Conservation (phyloP, 257 asterid genomes). For the Salvia rosmarinus region DNA sequence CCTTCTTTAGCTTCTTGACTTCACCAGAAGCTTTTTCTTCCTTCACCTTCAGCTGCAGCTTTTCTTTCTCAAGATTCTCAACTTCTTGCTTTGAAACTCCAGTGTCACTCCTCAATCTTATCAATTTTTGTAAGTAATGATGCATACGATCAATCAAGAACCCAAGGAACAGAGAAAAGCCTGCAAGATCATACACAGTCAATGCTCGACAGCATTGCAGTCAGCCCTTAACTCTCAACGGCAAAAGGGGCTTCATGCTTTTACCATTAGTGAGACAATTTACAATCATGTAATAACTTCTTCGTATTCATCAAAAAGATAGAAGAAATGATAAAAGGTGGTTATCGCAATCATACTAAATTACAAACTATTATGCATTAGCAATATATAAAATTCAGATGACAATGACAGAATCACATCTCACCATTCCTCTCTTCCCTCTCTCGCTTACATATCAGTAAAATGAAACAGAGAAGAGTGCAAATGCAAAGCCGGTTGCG, state of each 20-base stretch:
- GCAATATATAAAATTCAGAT: not conserved
- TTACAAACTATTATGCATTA: not conserved
- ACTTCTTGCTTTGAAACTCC: conserved; percentile 71
- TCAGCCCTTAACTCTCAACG: no score
- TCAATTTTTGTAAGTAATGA: conserved; percentile 71
- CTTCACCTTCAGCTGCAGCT: conserved; percentile 61
- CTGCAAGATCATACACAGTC: conserved; percentile 42
- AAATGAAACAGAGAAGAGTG: not conserved
- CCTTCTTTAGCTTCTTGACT: conserved; percentile 54
- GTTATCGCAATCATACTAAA: not conserved
- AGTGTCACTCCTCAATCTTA: conserved; percentile 53
- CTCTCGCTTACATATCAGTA: not conserved
- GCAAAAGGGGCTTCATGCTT: not conserved
- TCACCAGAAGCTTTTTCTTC: conserved; percentile 65
- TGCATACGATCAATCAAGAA: conserved; percentile 92
- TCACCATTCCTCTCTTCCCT: not conserved
- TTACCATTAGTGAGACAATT: not conserved
- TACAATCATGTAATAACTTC: not conserved
- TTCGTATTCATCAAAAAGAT: not conserved
- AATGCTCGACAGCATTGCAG: not conserved
- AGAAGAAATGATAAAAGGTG: not conserved
- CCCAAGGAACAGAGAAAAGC: conserved; percentile 82
- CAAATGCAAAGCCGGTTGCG: not conserved
- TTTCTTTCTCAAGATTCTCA: conserved; percentile 76
- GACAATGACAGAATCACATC: not conserved